Evolutionary conservation across 2,329 filamentous ascomycete genomes (phyloP).

Genomic region (Trichoderma oligosporum): DNA sequence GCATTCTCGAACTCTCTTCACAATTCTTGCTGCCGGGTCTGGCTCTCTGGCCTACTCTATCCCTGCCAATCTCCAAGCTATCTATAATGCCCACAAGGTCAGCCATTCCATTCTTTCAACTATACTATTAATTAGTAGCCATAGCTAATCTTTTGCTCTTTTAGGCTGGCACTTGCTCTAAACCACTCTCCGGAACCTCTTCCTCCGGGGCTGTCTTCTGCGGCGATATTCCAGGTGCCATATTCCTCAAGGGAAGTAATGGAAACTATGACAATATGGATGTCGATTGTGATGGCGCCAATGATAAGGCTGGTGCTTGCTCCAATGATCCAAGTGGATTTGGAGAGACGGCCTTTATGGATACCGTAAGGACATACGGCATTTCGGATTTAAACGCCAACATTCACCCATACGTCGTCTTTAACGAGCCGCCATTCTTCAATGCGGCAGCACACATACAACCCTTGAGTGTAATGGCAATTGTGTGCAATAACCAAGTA

Average conservation of each 20-base stretch:
- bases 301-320: slow-evolving; percentile 35
- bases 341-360: slow-evolving; percentile 41
- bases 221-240: slow-evolving; percentile 33
- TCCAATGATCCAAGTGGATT: slow-evolving; percentile 36
- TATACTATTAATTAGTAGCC: too few species aligned
- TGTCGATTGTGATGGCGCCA: slow-evolving; percentile 48
- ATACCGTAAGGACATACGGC: slow-evolving; percentile 32
- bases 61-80: slow-evolving; percentile 19
- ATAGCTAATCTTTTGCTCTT: neutral
- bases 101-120: too few species aligned
- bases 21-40: slow-evolving; percentile 16
- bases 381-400: slow-evolving; percentile 41
- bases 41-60: slow-evolving; percentile 17
- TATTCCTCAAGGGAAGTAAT: slow-evolving; percentile 8
- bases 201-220: slow-evolving; percentile 22
- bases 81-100: slow-evolving; percentile 23
- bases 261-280: slow-evolving; percentile 43
- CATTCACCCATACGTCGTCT: slow-evolving; percentile 45
- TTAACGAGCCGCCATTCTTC: slow-evolving; percentile 35
- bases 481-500: slow-evolving; percentile 17
- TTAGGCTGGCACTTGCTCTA: slow-evolving; percentile 31
- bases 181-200: slow-evolving; percentile 21
- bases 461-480: slow-evolving; percentile 16
- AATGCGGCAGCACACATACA: slow-evolving; percentile 1
- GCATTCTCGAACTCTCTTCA: slow-evolving; percentile 18